A percentile compares a stretch with the other conserved stretches of the same genome.
Conservation (phyloP, 306 rosid species). For the Prunus mongolica region DNA sequence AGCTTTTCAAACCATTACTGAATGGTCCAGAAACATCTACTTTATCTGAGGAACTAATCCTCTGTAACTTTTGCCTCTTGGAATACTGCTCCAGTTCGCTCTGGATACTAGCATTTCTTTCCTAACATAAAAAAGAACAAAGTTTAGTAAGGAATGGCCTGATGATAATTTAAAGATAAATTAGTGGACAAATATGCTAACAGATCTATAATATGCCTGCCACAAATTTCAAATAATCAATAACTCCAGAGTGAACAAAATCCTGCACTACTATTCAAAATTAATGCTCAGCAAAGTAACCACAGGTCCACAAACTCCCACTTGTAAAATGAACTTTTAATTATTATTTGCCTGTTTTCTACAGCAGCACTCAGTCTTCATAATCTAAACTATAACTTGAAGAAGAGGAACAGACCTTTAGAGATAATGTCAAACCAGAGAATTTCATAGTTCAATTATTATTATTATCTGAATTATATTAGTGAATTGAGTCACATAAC, state of each 20-base stretch:
- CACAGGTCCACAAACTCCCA: not conserved
- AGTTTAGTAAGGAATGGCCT: not conserved
- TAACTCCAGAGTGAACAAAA: not conserved
- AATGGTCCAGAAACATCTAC: conserved; percentile 35
- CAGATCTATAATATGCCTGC: not conserved
- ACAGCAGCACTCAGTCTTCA: not conserved
- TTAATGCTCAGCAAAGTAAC: not conserved
- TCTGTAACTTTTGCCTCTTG: conserved; percentile 54
- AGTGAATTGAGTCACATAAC: not conserved
- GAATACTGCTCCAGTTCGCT: conserved; percentile 41
- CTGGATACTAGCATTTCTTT: conserved; percentile 43
- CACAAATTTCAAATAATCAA: not conserved
- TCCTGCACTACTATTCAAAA: not conserved
- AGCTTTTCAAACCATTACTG: conserved; percentile 35
- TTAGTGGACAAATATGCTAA: not conserved
- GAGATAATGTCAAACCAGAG: not conserved
- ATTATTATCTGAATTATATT: not conserved
- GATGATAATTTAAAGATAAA: not conserved
- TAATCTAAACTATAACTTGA: not conserved
- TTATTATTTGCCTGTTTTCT: not conserved
- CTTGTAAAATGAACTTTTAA: not conserved
- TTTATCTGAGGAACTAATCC: conserved; percentile 38
- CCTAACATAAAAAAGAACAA: conserved; percentile 32
- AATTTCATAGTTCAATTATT: not conserved
- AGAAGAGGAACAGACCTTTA: not conserved